A percentile compares a stretch with the other conserved stretches of the same genome.
Conservation (phyloP, 257 asterid species). For the Solanum rostratum region DNA sequence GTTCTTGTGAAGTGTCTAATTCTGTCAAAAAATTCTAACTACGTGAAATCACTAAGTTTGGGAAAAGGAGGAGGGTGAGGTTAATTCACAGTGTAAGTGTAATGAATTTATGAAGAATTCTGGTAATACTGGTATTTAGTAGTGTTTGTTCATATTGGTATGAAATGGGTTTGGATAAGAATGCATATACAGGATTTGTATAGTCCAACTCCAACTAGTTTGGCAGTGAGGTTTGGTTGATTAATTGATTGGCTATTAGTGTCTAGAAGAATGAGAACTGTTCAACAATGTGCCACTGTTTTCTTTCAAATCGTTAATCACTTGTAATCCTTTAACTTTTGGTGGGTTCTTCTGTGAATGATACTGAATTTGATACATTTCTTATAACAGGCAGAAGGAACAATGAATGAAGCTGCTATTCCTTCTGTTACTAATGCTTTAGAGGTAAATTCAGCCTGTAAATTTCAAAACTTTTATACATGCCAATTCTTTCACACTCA, state of each 20-base stretch:
- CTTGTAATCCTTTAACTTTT: neutral
- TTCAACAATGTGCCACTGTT: neutral
- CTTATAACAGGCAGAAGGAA: slow-evolving; percentile 60
- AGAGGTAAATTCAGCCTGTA: slow-evolving; percentile 31
- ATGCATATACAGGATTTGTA: neutral
- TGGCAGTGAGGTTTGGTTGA: neutral
- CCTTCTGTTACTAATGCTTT: slow-evolving; percentile 58
- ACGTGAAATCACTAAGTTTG: neutral
- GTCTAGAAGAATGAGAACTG: neutral
- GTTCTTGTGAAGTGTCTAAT: neutral
- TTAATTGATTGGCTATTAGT: neutral
- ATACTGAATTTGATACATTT: neutral
- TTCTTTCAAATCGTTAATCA: neutral
- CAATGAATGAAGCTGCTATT: slow-evolving; percentile 53
- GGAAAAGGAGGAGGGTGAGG: neutral
- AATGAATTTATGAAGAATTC: neutral
- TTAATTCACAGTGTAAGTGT: neutral
- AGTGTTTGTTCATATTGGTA: neutral
- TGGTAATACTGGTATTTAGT: neutral
- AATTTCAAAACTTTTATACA: neutral
- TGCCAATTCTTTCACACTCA: neutral
- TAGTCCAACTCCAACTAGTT: neutral
- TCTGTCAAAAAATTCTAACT: neutral
- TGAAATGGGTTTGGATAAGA: neutral
- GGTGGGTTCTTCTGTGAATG: neutral